phyloP scores from a whole-genome alignment of 257 asterid genomes.

The Rehmannia glutinosa region DNA sequence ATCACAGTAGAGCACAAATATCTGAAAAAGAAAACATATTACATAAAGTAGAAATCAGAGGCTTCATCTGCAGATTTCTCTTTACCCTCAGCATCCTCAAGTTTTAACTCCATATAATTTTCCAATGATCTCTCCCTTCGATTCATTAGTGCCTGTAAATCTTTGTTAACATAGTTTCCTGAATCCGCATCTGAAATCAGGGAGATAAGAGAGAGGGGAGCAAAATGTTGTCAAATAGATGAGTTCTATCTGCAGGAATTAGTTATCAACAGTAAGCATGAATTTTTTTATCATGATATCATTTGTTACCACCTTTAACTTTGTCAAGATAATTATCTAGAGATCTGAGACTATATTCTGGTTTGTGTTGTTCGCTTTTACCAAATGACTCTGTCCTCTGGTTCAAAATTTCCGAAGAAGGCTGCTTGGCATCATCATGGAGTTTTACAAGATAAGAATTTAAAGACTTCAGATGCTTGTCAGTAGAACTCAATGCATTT shows the following conservation, averaged over 20 bases:
- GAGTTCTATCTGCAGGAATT: background rate
- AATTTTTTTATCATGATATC: background rate
- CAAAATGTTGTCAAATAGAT: background rate
- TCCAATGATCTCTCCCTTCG: conserved; percentile 22
- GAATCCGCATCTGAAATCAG: conserved; percentile 41
- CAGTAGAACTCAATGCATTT: conserved; percentile 32
- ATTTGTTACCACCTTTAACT: conserved; percentile 31
- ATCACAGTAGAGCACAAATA: background rate
- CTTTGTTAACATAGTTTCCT: conserved; percentile 17
- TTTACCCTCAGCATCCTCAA: conserved; percentile 16
- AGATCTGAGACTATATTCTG: conserved; percentile 33
- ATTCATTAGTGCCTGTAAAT: conserved; percentile 21
- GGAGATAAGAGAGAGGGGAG: background rate
- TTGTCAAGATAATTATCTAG: conserved; percentile 44
- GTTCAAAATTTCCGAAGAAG: conserved; percentile 15
- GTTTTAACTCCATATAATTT: conserved; percentile 30
- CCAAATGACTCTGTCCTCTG: conserved; percentile 19
- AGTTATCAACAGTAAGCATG: background rate
- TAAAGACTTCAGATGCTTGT: conserved; percentile 58
- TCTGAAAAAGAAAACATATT: conserved; percentile 17
- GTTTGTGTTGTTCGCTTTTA: conserved; percentile 20
- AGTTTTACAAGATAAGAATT: conserved; percentile 61
- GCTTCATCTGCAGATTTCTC: conserved; percentile 37
- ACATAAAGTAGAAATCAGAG: conserved; percentile 67
- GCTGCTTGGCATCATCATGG: conserved; percentile 25